Conservation (phyloP, 75 land plant genomes). For the Cryptomeria japonica region DNA sequence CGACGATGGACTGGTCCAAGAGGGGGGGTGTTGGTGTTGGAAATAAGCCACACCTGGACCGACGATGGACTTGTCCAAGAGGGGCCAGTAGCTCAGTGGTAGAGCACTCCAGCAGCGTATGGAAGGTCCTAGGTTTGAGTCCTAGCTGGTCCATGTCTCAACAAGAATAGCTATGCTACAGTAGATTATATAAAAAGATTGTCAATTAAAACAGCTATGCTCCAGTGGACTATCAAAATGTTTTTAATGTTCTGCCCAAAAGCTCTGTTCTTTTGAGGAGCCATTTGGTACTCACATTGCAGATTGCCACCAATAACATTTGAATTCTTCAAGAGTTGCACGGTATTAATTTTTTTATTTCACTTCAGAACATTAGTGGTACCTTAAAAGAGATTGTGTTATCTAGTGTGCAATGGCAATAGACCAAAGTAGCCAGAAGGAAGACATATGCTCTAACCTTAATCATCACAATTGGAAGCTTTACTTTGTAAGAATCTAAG, state of each 20-base stretch:
- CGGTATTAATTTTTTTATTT: not conserved
- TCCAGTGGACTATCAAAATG: not conserved
- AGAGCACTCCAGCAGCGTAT: too few relatives aligned
- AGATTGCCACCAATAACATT: not conserved
- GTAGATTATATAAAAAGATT: too few relatives aligned
- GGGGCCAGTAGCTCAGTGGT: too few relatives aligned
- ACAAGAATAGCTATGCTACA: not conserved
- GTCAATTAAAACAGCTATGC: not conserved
- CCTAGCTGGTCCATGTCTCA: too few relatives aligned
- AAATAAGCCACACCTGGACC: too few relatives aligned
- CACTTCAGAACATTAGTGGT: not conserved
- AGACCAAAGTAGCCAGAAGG: not conserved
- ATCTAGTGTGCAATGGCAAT: not conserved
- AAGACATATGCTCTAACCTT: not conserved
- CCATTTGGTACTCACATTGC: not conserved
- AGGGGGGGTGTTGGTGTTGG: too few relatives aligned
- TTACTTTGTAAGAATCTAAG: not conserved
- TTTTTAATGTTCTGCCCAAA: not conserved
- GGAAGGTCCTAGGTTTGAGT: too few relatives aligned
- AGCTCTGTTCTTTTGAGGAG: not conserved
- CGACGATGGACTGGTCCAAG: too few relatives aligned
- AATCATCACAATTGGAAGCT: not conserved
- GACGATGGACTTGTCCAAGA: too few relatives aligned
- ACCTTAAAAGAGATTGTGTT: not conserved
- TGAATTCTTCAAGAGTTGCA: not conserved